Base-by-base conservation (phyloP, 2,329 filamentous ascomycete species). In the Monosporascus sp. region DNA sequence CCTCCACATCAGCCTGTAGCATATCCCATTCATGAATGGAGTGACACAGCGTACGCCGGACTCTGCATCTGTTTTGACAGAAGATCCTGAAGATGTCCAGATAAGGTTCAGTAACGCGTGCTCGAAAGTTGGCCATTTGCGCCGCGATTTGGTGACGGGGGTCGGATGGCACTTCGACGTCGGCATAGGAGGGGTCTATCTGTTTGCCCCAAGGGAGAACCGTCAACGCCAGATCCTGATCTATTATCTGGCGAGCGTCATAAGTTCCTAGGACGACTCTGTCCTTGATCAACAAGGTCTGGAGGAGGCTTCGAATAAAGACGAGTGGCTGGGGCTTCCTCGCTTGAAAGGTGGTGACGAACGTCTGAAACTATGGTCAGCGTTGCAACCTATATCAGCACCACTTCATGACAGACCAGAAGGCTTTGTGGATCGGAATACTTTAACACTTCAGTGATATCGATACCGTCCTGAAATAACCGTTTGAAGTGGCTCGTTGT, bases 21-120 rank as follows among this genome's bases (percentile, higher is more conserved):
- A 82, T 80, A 63, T 97, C 91, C 86, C 91, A 95, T 55, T 93
- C 88, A 3, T 84, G 75, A 37, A 96, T 83, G 15, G 87, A 82
- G 66, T 97, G 93, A 56, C 86, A 91, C 8, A 99, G 79, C n/a
- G 87, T 91, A 37, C 94, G 83, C n/a, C 94, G 84, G 43, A 96
- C 84, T 2, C 94, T 87, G 66, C 90, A 95, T 50, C 91, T 80
- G 65, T 97, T 99, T 67, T 97, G 89, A 63, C 91, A 96, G 18
- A 94, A 78, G 7, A 89, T 87, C 48, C 91, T 84, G 63, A 94
- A 86, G 17, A 95, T 80, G 60, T 97, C 92, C 18, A 96, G 75
- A 64, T 91, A 97, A 0, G 87, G 85, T 68, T 90, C 76, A 5
- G 79, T 82, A 1, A 82, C 79, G 27, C 80, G 73, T 56, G 81